These are phyloP conservation scores for Boletus edulis DNA, from an alignment of 768 basidiomycete genomes.

Conservation along the genomic window DNA sequence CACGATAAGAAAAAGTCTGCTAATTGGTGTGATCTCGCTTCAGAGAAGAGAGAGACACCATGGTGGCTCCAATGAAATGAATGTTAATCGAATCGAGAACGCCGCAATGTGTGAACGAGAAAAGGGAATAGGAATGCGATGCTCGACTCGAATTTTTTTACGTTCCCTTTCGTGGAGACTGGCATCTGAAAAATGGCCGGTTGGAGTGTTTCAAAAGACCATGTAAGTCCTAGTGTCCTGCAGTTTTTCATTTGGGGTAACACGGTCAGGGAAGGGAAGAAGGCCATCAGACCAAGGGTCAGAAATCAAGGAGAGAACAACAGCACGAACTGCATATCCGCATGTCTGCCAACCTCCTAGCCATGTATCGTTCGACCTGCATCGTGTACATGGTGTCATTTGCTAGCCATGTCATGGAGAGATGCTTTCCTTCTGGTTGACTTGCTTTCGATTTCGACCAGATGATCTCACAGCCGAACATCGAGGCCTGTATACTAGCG, in stretches of 20 bases:
- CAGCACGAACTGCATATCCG: neutral
- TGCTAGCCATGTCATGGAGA: neutral
- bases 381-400: neutral
- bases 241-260: conserved; percentile 15
- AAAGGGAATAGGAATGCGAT: neutral
- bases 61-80: neutral
- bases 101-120: conserved; percentile 6
- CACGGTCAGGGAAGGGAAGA: conserved; percentile 21
- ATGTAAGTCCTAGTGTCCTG: neutral
- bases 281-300: conserved; percentile 5
- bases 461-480: neutral
- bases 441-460: neutral
- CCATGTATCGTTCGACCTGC: neutral
- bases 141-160: conserved; percentile 18
- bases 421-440: neutral
- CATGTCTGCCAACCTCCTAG: neutral
- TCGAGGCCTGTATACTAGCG: neutral
- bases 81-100: conserved; percentile 8
- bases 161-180: conserved; percentile 4
- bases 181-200: neutral
- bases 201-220: neutral
- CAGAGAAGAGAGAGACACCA: neutral
- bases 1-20: conserved; percentile 3
- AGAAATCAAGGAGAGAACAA: neutral
- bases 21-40: neutral